A percentile compares a stretch with the other conserved stretches of the same genome.
phyloP scores from a whole-genome alignment of 2,329 filamentous ascomycete species.

The Colletotrichum spinosum region DNA sequence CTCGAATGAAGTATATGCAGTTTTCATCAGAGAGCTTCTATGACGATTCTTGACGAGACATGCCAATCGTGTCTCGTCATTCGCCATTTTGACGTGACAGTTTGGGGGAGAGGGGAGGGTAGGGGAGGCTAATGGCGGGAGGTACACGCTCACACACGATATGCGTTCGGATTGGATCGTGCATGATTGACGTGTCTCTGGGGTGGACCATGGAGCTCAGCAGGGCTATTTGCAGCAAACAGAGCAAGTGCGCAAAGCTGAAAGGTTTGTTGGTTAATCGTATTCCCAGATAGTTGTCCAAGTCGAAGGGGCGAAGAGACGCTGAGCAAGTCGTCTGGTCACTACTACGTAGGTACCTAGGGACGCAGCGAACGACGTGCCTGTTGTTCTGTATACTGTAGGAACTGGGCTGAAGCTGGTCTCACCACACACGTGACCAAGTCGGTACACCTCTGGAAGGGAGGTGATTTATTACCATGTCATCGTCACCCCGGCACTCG shows the following conservation, averaged over 20 bases:
- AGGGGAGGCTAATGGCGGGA: background rate
- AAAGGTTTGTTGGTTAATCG: background rate
- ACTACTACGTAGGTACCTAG: no score
- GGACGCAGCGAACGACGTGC: no score
- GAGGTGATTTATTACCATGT: constrained; percentile 18
- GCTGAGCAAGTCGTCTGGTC: no score
- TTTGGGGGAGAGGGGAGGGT: background rate
- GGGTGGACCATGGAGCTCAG: constrained; percentile 15
- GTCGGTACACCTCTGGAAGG: no score
- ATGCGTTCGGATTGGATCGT: background rate
- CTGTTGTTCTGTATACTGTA: no score
- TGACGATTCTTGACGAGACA: background rate
- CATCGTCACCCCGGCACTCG: background rate
- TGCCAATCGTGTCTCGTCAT: background rate
- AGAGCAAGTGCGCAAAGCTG: background rate
- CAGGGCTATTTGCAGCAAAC: constrained; percentile 20
- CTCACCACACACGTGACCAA: constrained; percentile 6
- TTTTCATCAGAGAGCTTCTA: no score
- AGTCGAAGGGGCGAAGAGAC: no score
- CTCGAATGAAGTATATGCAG: no score
- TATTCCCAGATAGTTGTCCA: no score
- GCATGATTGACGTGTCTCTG: constrained; percentile 37
- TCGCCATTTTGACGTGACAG: background rate
- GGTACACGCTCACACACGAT: background rate
- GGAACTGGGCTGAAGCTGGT: background rate